phyloP scores from a whole-genome alignment of 768 basidiomycete genomes.

The Boletus tomentosulus region DNA sequence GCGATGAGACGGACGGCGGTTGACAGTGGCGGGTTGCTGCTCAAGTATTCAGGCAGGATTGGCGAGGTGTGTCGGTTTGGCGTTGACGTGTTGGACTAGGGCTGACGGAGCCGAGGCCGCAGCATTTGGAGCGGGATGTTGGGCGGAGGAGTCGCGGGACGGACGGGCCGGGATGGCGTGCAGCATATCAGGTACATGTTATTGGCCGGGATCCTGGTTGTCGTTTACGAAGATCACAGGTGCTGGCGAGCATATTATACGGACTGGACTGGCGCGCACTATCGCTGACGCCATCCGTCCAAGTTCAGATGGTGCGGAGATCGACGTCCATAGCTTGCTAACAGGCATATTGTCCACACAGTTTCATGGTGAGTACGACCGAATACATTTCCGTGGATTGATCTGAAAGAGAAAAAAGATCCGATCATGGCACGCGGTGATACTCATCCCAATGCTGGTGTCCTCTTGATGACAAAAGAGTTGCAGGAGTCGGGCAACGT shows the following conservation, averaged over 20 bases:
- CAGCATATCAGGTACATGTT: constrained; percentile 52
- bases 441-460: constrained; percentile 51
- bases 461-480: constrained; percentile 57
- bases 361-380: constrained; percentile 48
- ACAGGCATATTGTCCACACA: constrained; percentile 40
- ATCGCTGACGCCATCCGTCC: constrained; percentile 45
- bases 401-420: constrained; percentile 25
- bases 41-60: constrained; percentile 69
- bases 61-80: constrained; percentile 53
- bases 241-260: constrained; percentile 67
- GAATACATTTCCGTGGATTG: background rate
- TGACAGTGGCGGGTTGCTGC: constrained; percentile 71
- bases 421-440: constrained; percentile 38
- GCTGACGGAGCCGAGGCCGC: constrained; percentile 48
- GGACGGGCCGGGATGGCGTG: constrained; percentile 48
- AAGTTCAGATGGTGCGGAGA: constrained; percentile 22
- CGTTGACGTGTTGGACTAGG: background rate
- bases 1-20: background rate
- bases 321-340: constrained; percentile 57
- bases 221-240: constrained; percentile 37
- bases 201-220: background rate
- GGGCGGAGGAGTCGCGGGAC: constrained; percentile 45
- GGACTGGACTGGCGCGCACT: constrained; percentile 49
- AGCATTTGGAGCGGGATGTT: constrained; percentile 71
- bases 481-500: constrained; percentile 23